Conservation (phyloP, 1,284 basidiomycete genomes). For the Hemileia vastatrix region DNA sequence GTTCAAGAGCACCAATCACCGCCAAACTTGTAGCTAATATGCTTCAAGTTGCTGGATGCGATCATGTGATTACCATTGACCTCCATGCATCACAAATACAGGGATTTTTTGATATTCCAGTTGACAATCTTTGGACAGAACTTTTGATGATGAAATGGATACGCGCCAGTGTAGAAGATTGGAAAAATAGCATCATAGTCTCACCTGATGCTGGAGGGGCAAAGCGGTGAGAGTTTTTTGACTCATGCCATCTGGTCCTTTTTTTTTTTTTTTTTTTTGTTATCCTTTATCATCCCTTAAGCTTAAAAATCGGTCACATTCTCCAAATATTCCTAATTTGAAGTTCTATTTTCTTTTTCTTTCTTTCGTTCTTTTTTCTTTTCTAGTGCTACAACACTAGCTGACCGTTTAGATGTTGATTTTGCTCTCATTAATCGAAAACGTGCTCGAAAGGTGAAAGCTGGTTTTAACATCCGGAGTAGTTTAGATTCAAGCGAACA, state of each 20-base stretch:
- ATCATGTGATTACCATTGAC: conserved; percentile 99
- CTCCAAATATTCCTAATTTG: background rate
- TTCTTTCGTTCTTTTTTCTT: background rate
- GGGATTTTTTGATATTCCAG: conserved; percentile 98
- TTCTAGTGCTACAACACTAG: conserved; percentile 75
- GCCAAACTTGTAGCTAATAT: conserved; percentile 98
- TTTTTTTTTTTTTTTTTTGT: conserved; percentile 3
- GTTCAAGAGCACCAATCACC: conserved; percentile 89
- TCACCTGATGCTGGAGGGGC: conserved; percentile 96
- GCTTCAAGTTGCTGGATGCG: conserved; percentile 88
- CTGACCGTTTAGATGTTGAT: conserved; percentile 89
- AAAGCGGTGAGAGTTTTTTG: conserved; percentile 58
- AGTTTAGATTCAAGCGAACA: conserved; percentile 49
- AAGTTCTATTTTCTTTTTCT: background rate
- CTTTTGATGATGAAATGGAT: conserved; percentile 51
- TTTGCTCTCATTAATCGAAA: conserved; percentile 96
- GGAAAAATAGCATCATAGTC: conserved; percentile 85
- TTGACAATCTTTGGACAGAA: conserved; percentile 73
- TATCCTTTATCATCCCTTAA: background rate
- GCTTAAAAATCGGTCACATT: background rate
- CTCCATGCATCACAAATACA: conserved; percentile 97
- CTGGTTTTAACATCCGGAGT: conserved; percentile 51
- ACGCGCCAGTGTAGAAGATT: conserved; percentile 72
- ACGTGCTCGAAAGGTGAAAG: conserved; percentile 45
- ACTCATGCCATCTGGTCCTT: conserved; percentile 39